Percentiles rank a stretch among this genome's conserved stretches.
These are phyloP conservation scores for Albatrellus ellisii DNA, from an alignment of 768 basidiomycete species.

Conservation along the genomic window DNA sequence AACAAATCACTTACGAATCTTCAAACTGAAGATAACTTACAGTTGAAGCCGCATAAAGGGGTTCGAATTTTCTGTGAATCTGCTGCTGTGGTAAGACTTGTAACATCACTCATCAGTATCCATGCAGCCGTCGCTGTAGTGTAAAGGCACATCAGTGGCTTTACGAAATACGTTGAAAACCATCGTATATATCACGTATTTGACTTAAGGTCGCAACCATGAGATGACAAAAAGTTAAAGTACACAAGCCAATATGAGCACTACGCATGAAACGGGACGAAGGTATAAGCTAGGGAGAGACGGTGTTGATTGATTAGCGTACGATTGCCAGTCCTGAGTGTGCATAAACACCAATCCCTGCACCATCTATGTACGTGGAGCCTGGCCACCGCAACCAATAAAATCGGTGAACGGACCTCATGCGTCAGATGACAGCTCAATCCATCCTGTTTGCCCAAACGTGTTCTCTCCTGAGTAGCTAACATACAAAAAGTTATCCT, in stretches of 20 bases:
- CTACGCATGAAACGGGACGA: conserved; percentile 9
- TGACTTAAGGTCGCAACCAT: not conserved
- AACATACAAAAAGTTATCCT: conserved; percentile 98
- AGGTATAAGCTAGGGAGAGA: not conserved
- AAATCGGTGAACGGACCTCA: conserved; percentile 3
- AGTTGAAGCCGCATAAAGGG: no score
- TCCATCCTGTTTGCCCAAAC: conserved; percentile 39
- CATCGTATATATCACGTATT: no score
- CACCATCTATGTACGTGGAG: conserved; percentile 6
- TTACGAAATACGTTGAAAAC: no score
- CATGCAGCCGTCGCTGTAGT: no score
- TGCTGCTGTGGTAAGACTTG: no score
- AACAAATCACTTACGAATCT: no score
- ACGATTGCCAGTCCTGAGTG: not conserved
- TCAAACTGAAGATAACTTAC: no score
- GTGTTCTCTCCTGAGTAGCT: conserved; percentile 99
- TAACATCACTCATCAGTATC: no score
- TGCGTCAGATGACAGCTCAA: conserved; percentile 11
- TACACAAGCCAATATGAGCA: conserved; percentile 10
- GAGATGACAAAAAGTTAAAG: conserved; percentile 7
- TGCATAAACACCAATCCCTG: not conserved
- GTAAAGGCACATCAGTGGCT: no score
- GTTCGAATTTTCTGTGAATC: no score
- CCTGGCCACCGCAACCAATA: conserved; percentile 3
- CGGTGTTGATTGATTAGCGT: not conserved